Conservation (phyloP, 306 rosid species). For the Rosa lucieae region DNA sequence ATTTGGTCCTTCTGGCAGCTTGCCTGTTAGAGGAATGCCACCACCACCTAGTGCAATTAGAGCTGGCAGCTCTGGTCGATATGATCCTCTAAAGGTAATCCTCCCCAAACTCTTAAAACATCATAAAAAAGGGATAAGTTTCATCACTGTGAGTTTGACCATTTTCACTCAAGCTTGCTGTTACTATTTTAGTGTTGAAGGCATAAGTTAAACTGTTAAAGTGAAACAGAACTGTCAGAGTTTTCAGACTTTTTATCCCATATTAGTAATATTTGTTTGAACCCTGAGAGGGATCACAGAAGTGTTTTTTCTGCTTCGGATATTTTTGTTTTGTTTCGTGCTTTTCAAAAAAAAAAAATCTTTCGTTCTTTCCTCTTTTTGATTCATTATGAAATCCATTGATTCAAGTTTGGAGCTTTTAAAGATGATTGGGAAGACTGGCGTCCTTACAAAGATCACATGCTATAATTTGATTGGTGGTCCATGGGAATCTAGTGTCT, state of each 20-base stretch:
- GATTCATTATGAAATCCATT: background rate
- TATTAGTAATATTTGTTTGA: background rate
- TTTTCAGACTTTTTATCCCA: background rate
- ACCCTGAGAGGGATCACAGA: background rate
- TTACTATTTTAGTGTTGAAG: background rate
- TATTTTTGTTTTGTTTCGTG: too few relatives aligned
- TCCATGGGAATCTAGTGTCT: background rate
- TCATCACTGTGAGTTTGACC: background rate
- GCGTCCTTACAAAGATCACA: background rate
- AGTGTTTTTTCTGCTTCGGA: background rate
- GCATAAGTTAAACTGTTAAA: background rate
- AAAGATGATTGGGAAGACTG: background rate
- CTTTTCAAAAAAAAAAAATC: background rate
- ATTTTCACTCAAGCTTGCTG: background rate
- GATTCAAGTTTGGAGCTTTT: background rate
- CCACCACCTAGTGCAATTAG: conserved; percentile 28
- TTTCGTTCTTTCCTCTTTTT: background rate
- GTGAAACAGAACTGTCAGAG: background rate
- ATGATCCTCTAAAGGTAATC: conserved; percentile 32
- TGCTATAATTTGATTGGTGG: background rate
- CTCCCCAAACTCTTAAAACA: background rate
- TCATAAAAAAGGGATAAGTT: background rate
- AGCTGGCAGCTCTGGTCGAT: conserved; percentile 29
- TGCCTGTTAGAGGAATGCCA: conserved; percentile 19
- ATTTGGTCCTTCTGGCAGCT: conserved; percentile 21